phyloP scores from a whole-genome alignment of 495 filamentous ascomycete genomes.

The Daldinia grandis region DNA sequence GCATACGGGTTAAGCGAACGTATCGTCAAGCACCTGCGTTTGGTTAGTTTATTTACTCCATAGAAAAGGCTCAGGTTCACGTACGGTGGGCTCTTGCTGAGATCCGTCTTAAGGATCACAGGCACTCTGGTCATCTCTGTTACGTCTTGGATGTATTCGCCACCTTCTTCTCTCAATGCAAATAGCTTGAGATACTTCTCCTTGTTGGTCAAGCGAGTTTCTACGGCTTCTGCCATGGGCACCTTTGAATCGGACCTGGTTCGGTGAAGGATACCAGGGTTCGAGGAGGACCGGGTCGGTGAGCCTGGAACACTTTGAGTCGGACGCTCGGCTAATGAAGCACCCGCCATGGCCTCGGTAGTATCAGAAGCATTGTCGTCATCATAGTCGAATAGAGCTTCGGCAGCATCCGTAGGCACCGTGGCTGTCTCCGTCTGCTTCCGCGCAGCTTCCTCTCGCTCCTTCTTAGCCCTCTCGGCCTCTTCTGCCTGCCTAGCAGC shows the following conservation, averaged over 20 bases:
- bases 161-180: constrained; percentile 87
- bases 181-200: constrained; percentile 95
- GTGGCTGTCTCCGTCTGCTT: constrained; percentile 93
- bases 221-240: constrained; percentile 72
- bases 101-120: constrained; percentile 96
- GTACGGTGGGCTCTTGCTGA: constrained; percentile 98
- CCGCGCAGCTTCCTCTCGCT: constrained; percentile 84
- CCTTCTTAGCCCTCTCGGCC: constrained; percentile 77
- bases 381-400: constrained; percentile 93
- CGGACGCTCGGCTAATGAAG: constrained; percentile 83
- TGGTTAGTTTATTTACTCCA: constrained; percentile 49
- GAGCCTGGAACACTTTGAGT: constrained; percentile 97
- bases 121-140: constrained; percentile 97
- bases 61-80: constrained; percentile 50
- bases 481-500: constrained; percentile 82
- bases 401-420: constrained; percentile 86
- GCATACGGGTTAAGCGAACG: constrained; percentile 97
- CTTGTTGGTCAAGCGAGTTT: constrained; percentile 86
- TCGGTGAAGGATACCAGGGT: constrained; percentile 78
- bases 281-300: constrained; percentile 78
- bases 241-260: constrained; percentile 93
- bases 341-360: constrained; percentile 83
- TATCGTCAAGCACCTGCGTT: constrained; percentile 88
- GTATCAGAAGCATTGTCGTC: constrained; percentile 88
- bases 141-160: constrained; percentile 97